A percentile compares a stretch with the other conserved stretches of the same genome.
Conservation (phyloP, 768 basidiomycete species). For the Boletus subparvulus region DNA sequence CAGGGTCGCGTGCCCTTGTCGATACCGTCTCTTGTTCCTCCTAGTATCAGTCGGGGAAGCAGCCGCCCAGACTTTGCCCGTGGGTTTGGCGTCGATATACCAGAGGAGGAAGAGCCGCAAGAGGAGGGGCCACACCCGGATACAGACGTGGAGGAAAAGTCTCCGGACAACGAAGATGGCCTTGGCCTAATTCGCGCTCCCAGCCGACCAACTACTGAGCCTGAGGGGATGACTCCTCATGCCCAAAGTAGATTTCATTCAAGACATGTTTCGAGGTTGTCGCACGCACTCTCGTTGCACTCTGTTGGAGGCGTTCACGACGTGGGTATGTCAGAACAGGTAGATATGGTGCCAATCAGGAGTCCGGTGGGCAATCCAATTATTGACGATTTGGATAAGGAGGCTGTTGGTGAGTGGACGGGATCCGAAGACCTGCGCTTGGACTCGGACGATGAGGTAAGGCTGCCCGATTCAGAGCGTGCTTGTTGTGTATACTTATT, state of each 20-base stretch:
- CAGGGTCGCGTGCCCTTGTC: constrained; percentile 54
- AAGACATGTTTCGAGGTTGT: constrained; percentile 65
- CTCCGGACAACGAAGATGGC: constrained; percentile 37
- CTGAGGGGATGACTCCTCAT: constrained; percentile 46
- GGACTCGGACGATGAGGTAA: constrained; percentile 69
- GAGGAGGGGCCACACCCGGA: constrained; percentile 40
- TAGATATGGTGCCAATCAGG: constrained; percentile 32
- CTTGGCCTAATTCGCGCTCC: constrained; percentile 20
- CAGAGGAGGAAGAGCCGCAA: constrained; percentile 69
- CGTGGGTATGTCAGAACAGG: constrained; percentile 25
- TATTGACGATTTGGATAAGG: constrained; percentile 37
- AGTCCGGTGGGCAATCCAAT: constrained; percentile 33
- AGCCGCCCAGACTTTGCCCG: constrained; percentile 71
- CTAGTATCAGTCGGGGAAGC: constrained; percentile 42
- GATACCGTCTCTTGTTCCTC: constrained; percentile 46
- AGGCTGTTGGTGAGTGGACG: constrained; percentile 71
- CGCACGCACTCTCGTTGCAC: constrained; percentile 63
- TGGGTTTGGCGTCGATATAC: constrained; percentile 80
- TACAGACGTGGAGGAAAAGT: constrained; percentile 37
- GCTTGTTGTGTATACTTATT: constrained; percentile 7
- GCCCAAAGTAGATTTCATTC: constrained; percentile 59
- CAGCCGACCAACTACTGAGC: constrained; percentile 31
- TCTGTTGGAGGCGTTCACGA: constrained; percentile 57
- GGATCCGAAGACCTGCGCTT: constrained; percentile 70
- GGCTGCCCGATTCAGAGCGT: constrained; percentile 12